Base-by-base conservation (phyloP, 2,329 filamentous ascomycete genomes). In the Penicillium sclerotigenum region DNA sequence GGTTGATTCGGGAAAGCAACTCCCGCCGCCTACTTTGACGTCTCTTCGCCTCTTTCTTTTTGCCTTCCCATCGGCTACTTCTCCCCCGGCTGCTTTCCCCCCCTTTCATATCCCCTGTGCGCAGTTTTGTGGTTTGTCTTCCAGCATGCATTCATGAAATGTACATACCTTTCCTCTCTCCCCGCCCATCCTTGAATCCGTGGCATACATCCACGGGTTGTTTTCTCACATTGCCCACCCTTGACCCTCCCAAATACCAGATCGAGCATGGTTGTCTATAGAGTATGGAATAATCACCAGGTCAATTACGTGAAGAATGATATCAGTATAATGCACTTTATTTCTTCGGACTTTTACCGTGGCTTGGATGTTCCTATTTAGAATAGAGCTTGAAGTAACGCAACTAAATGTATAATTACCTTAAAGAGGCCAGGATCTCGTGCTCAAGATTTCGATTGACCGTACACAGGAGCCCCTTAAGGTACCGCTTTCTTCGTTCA, bases 141-240 rank as follows among this genome's bases (percentile, higher is more conserved):
- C 58, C 56, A 63, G 56, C 61, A 64, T 64, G 59, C 62, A 61
- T 64, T 66, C 51, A 67, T 66, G 68, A 69, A 65, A 60, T 71
- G 69, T 71, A 71, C 65, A 71, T 70, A 70, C 57, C 59, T 64
- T 60, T 24, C 49, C 51, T 41, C 37, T 50, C 49, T 58, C 38
- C 59, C 38, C 54, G 47, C 51, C 45, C 53, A 33, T 56, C 49
- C 47, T 54, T 52, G 42, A 56, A 46, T 52, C 45, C 38, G 58
- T 64, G 63, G 53, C 41, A 52, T 41, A 50, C 33, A 28, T 37
- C 31, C 57, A 47, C 52, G 31, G 52, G 26, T 51, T 48, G 56
- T 34, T 58, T 43, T 28, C 38, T 59, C 62, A 57, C 62, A 65
- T 63, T 63, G 43, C 56, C 51, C 48, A 31, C 43, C 47, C 52